Conservation (phyloP, 257 asterid species). For the Solanum infundibuliforme region DNA sequence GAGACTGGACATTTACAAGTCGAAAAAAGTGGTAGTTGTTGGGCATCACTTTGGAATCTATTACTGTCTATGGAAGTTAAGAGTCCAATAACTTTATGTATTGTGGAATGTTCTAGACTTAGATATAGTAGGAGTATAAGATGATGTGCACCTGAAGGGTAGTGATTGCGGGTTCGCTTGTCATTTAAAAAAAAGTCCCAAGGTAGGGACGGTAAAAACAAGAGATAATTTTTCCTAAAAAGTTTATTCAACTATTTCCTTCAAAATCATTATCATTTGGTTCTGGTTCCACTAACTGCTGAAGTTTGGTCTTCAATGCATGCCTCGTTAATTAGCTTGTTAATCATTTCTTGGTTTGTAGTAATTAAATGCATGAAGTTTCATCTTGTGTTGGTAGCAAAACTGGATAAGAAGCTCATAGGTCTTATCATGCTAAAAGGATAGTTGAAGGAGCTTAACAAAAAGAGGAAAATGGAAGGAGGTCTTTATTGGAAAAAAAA, state of each 20-base stretch:
- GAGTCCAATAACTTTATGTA: background rate
- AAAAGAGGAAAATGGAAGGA: background rate
- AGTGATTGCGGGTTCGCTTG: background rate
- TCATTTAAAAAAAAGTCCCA: background rate
- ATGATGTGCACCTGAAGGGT: background rate
- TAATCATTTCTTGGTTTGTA: background rate
- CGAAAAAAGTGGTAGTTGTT: background rate
- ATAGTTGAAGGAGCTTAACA: background rate
- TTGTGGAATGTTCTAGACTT: background rate
- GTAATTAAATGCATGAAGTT: background rate
- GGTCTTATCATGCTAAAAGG: background rate
- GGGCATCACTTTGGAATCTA: background rate
- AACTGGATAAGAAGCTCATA: background rate
- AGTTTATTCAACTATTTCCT: background rate
- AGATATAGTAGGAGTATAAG: background rate
- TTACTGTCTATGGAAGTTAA: background rate
- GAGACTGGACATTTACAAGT: background rate
- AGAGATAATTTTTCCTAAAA: background rate
- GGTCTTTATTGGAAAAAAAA: no score
- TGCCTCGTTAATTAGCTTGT: background rate
- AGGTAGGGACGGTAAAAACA: background rate
- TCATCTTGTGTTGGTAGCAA: background rate
- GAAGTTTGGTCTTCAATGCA: background rate
- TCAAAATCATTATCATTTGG: background rate
- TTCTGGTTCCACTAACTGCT: background rate